These are phyloP conservation scores for Jaminaea rosea DNA, from an alignment of 1,284 basidiomycete species.

Conservation along the genomic window DNA sequence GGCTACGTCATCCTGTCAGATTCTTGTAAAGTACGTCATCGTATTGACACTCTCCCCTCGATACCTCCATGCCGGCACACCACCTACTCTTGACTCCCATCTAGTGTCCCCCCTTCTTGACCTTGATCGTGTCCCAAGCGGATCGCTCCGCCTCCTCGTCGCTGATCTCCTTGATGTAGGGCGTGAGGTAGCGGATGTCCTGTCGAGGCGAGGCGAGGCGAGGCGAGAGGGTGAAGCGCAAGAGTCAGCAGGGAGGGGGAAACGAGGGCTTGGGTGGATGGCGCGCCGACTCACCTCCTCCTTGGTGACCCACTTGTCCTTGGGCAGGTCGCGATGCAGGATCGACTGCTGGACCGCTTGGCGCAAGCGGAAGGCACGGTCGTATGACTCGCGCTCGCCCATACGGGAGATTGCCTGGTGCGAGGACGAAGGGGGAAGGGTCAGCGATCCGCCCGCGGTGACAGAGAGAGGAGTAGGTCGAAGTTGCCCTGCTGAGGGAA, in stretches of 20 bases:
- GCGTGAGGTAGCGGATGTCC: slow-evolving; percentile 84
- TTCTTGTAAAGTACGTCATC: too few species aligned
- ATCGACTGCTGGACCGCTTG: slow-evolving; percentile 71
- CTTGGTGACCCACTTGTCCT: slow-evolving; percentile 70
- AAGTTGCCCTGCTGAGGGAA: too few species aligned
- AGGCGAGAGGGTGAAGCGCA: slow-evolving; percentile 1
- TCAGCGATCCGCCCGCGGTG: too few species aligned
- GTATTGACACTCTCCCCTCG: neutral
- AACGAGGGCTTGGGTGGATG: too few species aligned
- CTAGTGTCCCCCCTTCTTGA: slow-evolving; percentile 21
- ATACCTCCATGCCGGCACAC: neutral
- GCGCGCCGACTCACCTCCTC: slow-evolving; percentile 66
- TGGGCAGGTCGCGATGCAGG: slow-evolving; percentile 71
- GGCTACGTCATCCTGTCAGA: too few species aligned
- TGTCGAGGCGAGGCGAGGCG: slow-evolving; percentile 46
- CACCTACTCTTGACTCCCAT: too few species aligned
- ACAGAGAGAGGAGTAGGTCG: too few species aligned
- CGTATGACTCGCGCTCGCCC: slow-evolving; percentile 69
- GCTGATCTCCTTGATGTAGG: slow-evolving; percentile 66
- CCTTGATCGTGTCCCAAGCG: slow-evolving; percentile 64
- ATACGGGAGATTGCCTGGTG: slow-evolving; percentile 59
- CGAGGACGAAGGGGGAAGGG: too few species aligned
- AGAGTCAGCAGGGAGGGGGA: neutral
- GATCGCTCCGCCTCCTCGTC: slow-evolving; percentile 71
- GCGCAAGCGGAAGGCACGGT: slow-evolving; percentile 84